Evolutionary conservation across 345 rosid species (phyloP).

Genomic region (Aethionema arabicum): DNA sequence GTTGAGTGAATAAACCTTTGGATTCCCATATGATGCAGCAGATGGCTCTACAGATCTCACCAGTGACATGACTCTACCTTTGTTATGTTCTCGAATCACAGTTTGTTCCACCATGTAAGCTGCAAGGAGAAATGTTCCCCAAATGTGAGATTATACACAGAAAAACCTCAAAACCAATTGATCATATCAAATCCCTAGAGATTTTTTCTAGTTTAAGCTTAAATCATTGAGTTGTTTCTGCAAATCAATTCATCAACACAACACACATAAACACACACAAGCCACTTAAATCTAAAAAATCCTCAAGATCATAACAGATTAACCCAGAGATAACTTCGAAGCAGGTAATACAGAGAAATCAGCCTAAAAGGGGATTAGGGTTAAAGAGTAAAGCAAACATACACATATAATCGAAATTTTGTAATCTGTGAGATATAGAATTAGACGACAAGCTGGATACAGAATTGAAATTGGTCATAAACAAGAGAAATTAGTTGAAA

Average conservation of each 20-base stretch:
- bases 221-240: background rate
- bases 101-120: slow-evolving; percentile 32
- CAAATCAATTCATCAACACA: slow-evolving; percentile 4
- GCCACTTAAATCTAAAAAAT: background rate
- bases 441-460: too few species aligned
- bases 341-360: background rate
- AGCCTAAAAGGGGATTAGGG: background rate
- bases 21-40: slow-evolving; percentile 49
- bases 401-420: slow-evolving; percentile 13
- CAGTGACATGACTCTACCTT: slow-evolving; percentile 52
- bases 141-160: slow-evolving; percentile 7
- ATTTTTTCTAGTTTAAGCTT: background rate
- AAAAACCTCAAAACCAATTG: slow-evolving; percentile 18
- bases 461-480: too few species aligned
- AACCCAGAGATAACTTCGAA: background rate
- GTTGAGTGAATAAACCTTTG: slow-evolving; percentile 53
- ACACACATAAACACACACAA: too few species aligned
- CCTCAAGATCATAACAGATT: slow-evolving; percentile 9
- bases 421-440: too few species aligned
- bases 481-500: background rate
- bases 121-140: slow-evolving; percentile 7
- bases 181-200: slow-evolving; percentile 10
- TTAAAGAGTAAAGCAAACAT: background rate
- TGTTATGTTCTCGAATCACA: slow-evolving; percentile 30
- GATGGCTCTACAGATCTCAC: slow-evolving; percentile 67